phyloP scores from a whole-genome alignment of 805 yeast species.

The Schwanniomyces pseudopolymorphus region DNA sequence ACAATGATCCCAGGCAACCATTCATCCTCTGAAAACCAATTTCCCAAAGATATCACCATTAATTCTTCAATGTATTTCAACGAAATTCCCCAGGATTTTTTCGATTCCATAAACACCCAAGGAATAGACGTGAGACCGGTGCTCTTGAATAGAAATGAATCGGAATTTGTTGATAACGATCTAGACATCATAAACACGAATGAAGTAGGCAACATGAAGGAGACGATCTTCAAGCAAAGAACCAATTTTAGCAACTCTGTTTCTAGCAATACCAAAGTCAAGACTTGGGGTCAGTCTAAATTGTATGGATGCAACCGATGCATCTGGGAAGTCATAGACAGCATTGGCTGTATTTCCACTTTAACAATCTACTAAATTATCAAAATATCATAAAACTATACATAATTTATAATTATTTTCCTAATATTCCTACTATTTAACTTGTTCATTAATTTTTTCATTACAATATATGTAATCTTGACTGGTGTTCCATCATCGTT shows the following conservation, averaged over 20 bases:
- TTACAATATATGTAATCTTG: too few species aligned
- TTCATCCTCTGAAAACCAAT: slow-evolving; percentile 1
- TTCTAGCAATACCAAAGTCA: slow-evolving; percentile 14
- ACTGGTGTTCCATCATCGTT: neutral
- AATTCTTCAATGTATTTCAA: slow-evolving; percentile 30
- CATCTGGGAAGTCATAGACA: slow-evolving; percentile 44
- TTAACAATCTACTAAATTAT: slow-evolving; percentile 34
- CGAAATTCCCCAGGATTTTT: slow-evolving; percentile 25
- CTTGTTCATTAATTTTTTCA: neutral
- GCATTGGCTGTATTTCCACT: slow-evolving; percentile 33
- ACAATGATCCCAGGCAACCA: slow-evolving; percentile 16
- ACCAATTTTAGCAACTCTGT: slow-evolving; percentile 6
- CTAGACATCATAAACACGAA: slow-evolving; percentile 28
- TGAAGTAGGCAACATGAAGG: slow-evolving; percentile 10
- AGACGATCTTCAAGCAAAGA: slow-evolving; percentile 1
- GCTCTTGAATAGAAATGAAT: slow-evolving; percentile 36
- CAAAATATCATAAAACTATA: neutral
- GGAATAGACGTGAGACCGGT: slow-evolving; percentile 26
- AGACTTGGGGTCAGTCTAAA: slow-evolving; percentile 44
- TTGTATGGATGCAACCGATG: slow-evolving; percentile 39
- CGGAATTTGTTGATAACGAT: slow-evolving; percentile 39
- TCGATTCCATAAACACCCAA: slow-evolving; percentile 10
- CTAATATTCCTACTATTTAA: neutral
- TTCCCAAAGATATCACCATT: slow-evolving; percentile 1
- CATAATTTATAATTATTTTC: neutral